Base-by-base conservation (phyloP, 805 yeast species). In the Blastobotrys peoriensis region DNA sequence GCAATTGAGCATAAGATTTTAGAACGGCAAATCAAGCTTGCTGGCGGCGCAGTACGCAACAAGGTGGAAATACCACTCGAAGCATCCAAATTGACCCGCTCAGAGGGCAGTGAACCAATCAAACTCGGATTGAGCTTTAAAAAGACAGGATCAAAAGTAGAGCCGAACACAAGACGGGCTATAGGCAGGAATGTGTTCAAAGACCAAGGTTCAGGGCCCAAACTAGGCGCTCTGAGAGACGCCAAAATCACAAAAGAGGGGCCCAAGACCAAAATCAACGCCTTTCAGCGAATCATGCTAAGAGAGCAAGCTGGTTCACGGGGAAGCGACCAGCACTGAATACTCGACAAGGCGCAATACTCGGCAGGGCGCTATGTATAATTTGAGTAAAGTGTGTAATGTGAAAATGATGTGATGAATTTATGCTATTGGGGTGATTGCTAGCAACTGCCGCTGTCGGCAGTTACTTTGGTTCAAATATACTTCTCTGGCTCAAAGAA, bases 21-120 rank as follows among this genome's bases (percentile, higher is more conserved):
- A n/a, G 64, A 74, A 36, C 57, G 64, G 30, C 89, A 84, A 60
- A 76, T 84, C 2, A 65, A 68, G 47, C 57, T 62, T 34, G 81
- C 79, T 47, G 56, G 20, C 41, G 34, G 23, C n/a, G n/a, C n/a
- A n/a, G n/a, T n/a, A n/a, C n/a, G n/a, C n/a, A n/a, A n/a, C n/a
- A n/a, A n/a, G n/a, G n/a, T n/a, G n/a, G n/a, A n/a, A n/a, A n/a
- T n/a, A n/a, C n/a, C n/a, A n/a, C n/a, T n/a, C n/a, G n/a, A n/a
- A n/a, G n/a, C n/a, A 27, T 18, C 21, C 36, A 47, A 55, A 18
- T 21, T 16, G 18, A 19, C 23, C 34, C 34, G 36, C 15, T n/a
- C 16, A 23, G 39, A 36, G n/a, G 22, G 22, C 3, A 36, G n/a
- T n/a, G 36, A 36, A 28, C 22, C 30, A 23, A 38, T 28, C 17